Base-by-base conservation (phyloP, 495 filamentous ascomycete species). In the Penicillium silybi region DNA sequence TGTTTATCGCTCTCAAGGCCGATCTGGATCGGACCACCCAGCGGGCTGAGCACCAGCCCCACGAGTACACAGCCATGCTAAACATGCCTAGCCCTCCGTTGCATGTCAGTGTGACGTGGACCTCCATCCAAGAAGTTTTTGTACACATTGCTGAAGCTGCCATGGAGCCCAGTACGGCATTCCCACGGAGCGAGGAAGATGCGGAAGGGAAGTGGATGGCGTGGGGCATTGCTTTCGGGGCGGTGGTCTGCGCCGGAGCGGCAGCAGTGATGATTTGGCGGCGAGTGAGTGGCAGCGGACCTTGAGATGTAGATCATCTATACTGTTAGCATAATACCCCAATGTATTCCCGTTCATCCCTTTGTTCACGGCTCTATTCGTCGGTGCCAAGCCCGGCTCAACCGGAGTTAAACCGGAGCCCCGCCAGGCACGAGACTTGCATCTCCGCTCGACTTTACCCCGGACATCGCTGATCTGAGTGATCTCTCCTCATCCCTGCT, bases 1-100 rank as follows among this genome's bases (percentile, higher is more conserved):
- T 98, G 8, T 98, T 93, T 65, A 85, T 90, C 16, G 93, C 92
- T 0, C 74, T 96, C 48, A 98, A 98, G 62, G 93, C 93, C 1
- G 93, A 98, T 66, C 78, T 84, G 44, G 93, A 98, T 66, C 93
- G 93, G 61, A 95, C 91, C 2, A 96, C 88, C 15, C 93, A 98
- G 71, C 80, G 92, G 43, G 85, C 85, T 32, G 91, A 97, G 68
- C 69, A 84, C 54, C 93, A 98, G 68, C 93, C 93, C 4, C 93
- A 98, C 64, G 85, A 90, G 50, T 97, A 96, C 63, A 96, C 93
- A 0, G 79, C 82, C 23, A 74, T 79, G 39, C 67, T 95, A 56
- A 95, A 95, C 79, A 73, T 80, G 67, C 65, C 74, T 4, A 82
- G 84, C 46, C 82, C 92, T 11, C 93, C 93, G 7, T 69, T 97